Evolutionary conservation across 345 rosid species (phyloP), one percentile per base, ranked within the genome.

Genomic region (Pelargonium nanum): DNA sequence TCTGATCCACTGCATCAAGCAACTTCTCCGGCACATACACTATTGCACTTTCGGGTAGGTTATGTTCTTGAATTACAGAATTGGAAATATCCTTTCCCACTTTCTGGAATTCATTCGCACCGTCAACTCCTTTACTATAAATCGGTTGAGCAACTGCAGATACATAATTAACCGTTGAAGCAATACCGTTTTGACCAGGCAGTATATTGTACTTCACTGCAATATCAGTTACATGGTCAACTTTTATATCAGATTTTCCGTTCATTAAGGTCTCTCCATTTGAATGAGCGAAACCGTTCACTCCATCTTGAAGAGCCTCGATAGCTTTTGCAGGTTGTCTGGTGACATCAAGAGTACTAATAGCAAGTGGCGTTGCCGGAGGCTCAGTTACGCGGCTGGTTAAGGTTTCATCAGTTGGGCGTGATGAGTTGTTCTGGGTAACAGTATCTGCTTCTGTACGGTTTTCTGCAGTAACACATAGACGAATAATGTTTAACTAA

Each of bases 51-150:
- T 56, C 77, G 63, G 32, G 21, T 24, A 24, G 44, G 22, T 61
- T 68, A 28, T 65, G 44, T 65, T 52, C 56, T 58, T 67, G 57
- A 7, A 56, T 57, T 57, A 71, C 50, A 65, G 65, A 65, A 70
- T 57, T 19, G 60, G 30, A 25, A 50, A 69, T 24, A 59, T 69
- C 65, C 51, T 55, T 61, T 58, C 24, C 73, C 22, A 56, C 53
- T 40, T 72, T 69, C 60, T 19, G 59, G 0, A 75, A 58, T 59
- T 68, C 70, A 55, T 66, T 52, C 25, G 51, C 61, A 22, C 26
- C 57, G 8, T 54, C 57, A 7, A 54, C 13, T 53, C 22, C 56
- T n/a, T 19, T 22, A 19, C 26, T 22, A 22, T 23, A 25, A 9
- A 22, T 10, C 0, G 57, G n/a, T 7, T 55, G 57, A 19, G 16